phyloP scores from a whole-genome alignment of 345 rosid species.

The Stellera chamaejasme region DNA sequence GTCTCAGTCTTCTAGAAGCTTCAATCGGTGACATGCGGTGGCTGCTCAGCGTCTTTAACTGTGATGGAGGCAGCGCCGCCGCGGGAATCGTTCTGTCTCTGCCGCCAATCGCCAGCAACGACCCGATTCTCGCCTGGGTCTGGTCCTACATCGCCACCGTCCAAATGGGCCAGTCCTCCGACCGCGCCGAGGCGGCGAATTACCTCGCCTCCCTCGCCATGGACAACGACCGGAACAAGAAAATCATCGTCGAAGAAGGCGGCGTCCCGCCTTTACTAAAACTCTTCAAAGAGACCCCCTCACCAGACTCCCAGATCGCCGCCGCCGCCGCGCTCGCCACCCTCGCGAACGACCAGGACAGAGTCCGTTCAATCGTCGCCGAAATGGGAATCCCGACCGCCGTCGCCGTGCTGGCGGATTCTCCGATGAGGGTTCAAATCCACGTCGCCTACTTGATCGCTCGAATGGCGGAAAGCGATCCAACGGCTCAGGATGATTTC shows the following conservation, averaged over 20 bases:
- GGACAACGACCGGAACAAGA: constrained; percentile 80
- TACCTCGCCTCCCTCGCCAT: constrained; percentile 55
- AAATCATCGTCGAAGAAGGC: constrained; percentile 81
- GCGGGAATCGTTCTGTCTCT: constrained; percentile 56
- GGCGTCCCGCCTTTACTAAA: constrained; percentile 61
- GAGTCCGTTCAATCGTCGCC: constrained; percentile 44
- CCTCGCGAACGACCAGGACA: constrained; percentile 53
- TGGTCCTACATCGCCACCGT: constrained; percentile 69
- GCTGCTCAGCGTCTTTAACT: constrained; percentile 52
- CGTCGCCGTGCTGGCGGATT: constrained; percentile 57
- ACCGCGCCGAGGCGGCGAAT: constrained; percentile 72
- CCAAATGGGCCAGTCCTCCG: constrained; percentile 42
- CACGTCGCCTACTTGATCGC: constrained; percentile 59
- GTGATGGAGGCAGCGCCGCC: constrained; percentile 31
- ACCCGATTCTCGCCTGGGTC: constrained; percentile 87
- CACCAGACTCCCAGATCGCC: constrained; percentile 65
- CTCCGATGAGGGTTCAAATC: constrained; percentile 62
- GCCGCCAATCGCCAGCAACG: constrained; percentile 85
- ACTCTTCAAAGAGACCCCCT: constrained; percentile 52
- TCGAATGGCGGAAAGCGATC: constrained; percentile 64
- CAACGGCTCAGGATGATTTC: constrained; percentile 70
- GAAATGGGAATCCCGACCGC: constrained; percentile 57
- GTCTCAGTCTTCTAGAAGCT: constrained; percentile 49
- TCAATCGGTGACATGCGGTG: constrained; percentile 81
- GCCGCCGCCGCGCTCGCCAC: constrained; percentile 36